These are phyloP conservation scores for Aspergillus sp. DNA, from an alignment of 2,329 filamentous ascomycete species.

Conservation along the genomic window DNA sequence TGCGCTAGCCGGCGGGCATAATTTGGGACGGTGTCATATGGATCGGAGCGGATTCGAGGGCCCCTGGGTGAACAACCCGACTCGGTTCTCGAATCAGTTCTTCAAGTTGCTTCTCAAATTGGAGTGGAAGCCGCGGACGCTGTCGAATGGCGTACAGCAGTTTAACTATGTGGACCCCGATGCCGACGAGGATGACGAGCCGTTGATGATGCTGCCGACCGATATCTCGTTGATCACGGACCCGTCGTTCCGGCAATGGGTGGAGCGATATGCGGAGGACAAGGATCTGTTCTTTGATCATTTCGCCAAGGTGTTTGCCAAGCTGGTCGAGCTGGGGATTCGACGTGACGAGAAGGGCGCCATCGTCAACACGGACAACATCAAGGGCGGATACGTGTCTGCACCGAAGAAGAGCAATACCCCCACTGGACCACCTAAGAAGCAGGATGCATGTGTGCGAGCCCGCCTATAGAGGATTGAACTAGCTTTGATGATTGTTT, in stretches of 20 bases:
- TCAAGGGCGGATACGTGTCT: conserved; percentile 55
- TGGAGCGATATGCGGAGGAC: conserved; percentile 59
- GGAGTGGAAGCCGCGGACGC: conserved; percentile 56
- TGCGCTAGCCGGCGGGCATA: conserved; percentile 57
- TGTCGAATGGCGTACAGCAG: conserved; percentile 55
- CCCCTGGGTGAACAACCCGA: conserved; percentile 61
- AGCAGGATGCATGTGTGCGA: conserved; percentile 17
- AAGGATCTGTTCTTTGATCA: conserved; percentile 63
- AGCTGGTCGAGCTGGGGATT: conserved; percentile 63
- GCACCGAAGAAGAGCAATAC: conserved; percentile 57
- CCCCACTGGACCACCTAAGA: conserved; percentile 26
- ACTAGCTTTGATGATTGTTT: conserved; percentile 8
- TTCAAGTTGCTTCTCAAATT: conserved; percentile 53
- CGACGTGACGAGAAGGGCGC: conserved; percentile 53
- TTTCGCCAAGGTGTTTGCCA: conserved; percentile 59
- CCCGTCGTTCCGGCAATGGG: conserved; percentile 54
- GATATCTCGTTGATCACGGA: conserved; percentile 61
- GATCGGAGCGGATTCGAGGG: conserved; percentile 59
- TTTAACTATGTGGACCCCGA: conserved; percentile 62
- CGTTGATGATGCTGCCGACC: conserved; percentile 67
- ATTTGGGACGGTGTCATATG: conserved; percentile 55
- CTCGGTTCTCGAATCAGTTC: conserved; percentile 58
- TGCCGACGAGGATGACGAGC: conserved; percentile 47
- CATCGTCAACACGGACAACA: conserved; percentile 58
- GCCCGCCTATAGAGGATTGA: conserved; percentile 26